Base-by-base conservation (phyloP, 768 basidiomycete species). In the Boletus tylopilopsis region DNA sequence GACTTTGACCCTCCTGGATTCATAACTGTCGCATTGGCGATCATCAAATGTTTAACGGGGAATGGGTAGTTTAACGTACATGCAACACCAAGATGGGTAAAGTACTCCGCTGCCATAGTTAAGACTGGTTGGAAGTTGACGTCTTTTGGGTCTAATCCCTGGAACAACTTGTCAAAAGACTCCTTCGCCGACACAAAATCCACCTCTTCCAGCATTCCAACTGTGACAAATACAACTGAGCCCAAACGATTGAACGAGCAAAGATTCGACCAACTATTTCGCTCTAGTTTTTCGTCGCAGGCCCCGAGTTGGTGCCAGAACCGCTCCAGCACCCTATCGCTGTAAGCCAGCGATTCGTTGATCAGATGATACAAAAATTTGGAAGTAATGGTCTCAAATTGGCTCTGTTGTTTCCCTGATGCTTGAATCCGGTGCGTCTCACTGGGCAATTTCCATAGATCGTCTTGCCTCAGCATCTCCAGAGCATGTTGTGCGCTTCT, bases 251-350 rank as follows among this genome's bases (percentile, higher is more conserved):
- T 18, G 27, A n/a, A n/a, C 9, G 23, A 50, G 19, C 22, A 21
- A 8, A 25, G 22, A 25, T 36, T 18, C 13, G 24, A 37, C 49
- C 24, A 13, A 51, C 47, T n/a, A 13, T 51, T 51, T 9, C 30
- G 25, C 27, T 36, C 30, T 10, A 42, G 18, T 9, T 15, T 33
- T 22, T 34, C n/a, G 9, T 47, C 16, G 19, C 44, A 51, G 19
- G n/a, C 11, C 9, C 32, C 50, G 16, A 50, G 45, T 23, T 35
- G 30, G 9, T 34, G 19, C 50, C 50, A 50, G 50, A 47, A 50
- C 6, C 22, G 36, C 34, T 29, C 32, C 29, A 50, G 45, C 16
- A 47, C 32, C 21, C 33, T 13, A 18, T 45, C 50, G 15, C 50
- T 32, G 16, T 34, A 18, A 34, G 7, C 33, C 35, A 47, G 44